Evolutionary conservation across 352 stramenopile genomes (phyloP).

Genomic region (Phytophthora capsici): DNA sequence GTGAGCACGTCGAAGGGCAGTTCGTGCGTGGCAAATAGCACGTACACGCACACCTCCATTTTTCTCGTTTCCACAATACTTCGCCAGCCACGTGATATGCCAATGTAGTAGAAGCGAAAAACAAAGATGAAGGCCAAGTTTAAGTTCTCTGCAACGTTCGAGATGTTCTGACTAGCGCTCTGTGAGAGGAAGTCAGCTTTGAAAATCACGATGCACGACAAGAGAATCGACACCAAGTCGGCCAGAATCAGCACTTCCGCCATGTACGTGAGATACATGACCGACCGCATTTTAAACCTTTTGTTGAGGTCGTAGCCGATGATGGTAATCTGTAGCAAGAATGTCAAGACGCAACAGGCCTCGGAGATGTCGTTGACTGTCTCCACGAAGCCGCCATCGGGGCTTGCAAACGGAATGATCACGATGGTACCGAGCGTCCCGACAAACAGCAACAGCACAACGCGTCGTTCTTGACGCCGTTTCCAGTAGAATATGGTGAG

Average conservation of each 20-base stretch:
- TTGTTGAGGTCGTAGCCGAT: constrained; percentile 44
- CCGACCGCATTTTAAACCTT: constrained; percentile 41
- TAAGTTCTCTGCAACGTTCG: constrained; percentile 29
- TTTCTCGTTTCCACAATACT: constrained; percentile 32
- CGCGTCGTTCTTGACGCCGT: constrained; percentile 17
- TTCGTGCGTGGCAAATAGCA: constrained; percentile 52
- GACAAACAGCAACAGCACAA: constrained; percentile 29
- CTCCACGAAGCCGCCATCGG: constrained; percentile 24
- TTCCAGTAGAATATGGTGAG: constrained; percentile 39
- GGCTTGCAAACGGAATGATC: constrained; percentile 34
- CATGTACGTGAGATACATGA: constrained; percentile 37
- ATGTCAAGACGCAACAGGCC: constrained; percentile 40
- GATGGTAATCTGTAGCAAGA: constrained; percentile 54
- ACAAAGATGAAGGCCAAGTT: constrained; percentile 37
- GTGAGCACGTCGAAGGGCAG: constrained; percentile 41
- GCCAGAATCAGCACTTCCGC: constrained; percentile 35
- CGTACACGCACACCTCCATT: constrained; percentile 32
- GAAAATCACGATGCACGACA: constrained; percentile 18
- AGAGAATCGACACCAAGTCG: constrained; percentile 18
- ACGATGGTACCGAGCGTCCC: constrained; percentile 29
- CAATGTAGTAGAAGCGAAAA: constrained; percentile 51
- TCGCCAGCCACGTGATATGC: constrained; percentile 32
- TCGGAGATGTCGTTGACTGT: constrained; percentile 47
- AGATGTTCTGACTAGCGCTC: constrained; percentile 4
- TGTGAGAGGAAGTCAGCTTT: constrained; percentile 3